Evolutionary conservation across 768 basidiomycete species (phyloP), one percentile per base, ranked within the genome.

Genomic region (Russula ochroleuca): DNA sequence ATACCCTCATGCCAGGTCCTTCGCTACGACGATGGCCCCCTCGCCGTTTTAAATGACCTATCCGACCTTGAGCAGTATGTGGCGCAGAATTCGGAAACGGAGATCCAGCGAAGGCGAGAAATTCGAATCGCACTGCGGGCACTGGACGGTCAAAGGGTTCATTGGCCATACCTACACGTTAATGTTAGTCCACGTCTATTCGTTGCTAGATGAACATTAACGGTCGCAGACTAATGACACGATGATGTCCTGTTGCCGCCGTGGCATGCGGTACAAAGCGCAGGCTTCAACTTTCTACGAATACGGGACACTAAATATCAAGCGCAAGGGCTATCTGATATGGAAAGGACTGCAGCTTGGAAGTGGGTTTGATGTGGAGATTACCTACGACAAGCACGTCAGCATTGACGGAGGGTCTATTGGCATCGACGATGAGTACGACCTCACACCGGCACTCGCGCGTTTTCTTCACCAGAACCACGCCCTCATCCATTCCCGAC

Each of bases 361-460:
- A 6, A 88, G 85, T 68, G 89, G 90, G 13, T 90, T 92, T 69
- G 74, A 81, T 33, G 76, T 89, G 55, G 74, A 80, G 56, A 74
- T 92, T 45, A 73, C 73, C 13, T 92, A 89, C 69, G 74, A 80
- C 5, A 82, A 80, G 68, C 70, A 75, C 31, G 77, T 90, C 50
- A 69, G 69, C 28, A 73, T 84, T 4, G 73, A 80, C 33, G 83
- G 81, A 19, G 77, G 77, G 11, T 72, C 77, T 25, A 83, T 90
- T 62, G 88, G 90, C 0, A 75, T 91, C 43, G 81, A 79, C 66
- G 83, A 85, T 67, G 84, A 86, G 67, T 86, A 82, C 62, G 82
- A 85, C 57, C 73, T 91, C 51, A 88, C 85, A 0, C 73, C 80
- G 5, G 72, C 79, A 1, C 79, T 92, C 11, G 86, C 87, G 14